Evolutionary conservation across 805 yeast species (phyloP).

Genomic region (Suhomyces sp.): DNA sequence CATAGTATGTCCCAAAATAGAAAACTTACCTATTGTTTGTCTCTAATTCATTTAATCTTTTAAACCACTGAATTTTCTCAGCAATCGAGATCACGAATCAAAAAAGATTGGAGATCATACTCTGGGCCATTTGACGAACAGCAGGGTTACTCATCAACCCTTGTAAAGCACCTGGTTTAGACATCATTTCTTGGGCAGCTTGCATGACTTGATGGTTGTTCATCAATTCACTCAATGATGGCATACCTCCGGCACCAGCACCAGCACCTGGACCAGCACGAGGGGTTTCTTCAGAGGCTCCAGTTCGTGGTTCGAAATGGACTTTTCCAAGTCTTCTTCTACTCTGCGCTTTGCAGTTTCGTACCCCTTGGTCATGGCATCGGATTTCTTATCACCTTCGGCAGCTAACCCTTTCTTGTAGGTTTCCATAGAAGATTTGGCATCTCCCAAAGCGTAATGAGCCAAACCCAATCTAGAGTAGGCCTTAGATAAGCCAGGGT

Average conservation of each 20-base stretch:
- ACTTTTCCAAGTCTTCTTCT: slow-evolving; percentile 63
- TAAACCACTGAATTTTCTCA: too few relatives aligned
- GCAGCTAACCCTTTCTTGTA: slow-evolving; percentile 82
- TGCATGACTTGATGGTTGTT: slow-evolving; percentile 90
- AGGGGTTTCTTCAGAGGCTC: slow-evolving; percentile 17
- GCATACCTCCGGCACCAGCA: slow-evolving; percentile 55
- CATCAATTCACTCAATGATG: slow-evolving; percentile 67
- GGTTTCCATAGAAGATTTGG: slow-evolving; percentile 86
- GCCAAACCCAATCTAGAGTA: slow-evolving; percentile 95
- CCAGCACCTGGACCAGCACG: slow-evolving; percentile 39
- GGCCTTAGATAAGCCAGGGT: slow-evolving; percentile 84
- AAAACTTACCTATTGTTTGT: too few relatives aligned
- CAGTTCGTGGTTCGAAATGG: slow-evolving; percentile 29
- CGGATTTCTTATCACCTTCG: slow-evolving; percentile 83
- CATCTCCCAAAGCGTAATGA: slow-evolving; percentile 89
- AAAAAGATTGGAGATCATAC: too few relatives aligned
- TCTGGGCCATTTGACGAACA: slow-evolving; percentile 79
- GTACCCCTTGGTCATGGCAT: slow-evolving; percentile 88
- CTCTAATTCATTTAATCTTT: too few relatives aligned
- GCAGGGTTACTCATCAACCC: slow-evolving; percentile 79
- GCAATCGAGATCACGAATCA: too few relatives aligned
- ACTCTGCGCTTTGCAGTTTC: slow-evolving; percentile 91
- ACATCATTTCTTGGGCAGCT: slow-evolving; percentile 87
- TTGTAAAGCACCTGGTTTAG: slow-evolving; percentile 73
- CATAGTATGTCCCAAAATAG: too few relatives aligned